Conservation (phyloP, 2,329 filamentous ascomycete species). For the Alternaria sp. region DNA sequence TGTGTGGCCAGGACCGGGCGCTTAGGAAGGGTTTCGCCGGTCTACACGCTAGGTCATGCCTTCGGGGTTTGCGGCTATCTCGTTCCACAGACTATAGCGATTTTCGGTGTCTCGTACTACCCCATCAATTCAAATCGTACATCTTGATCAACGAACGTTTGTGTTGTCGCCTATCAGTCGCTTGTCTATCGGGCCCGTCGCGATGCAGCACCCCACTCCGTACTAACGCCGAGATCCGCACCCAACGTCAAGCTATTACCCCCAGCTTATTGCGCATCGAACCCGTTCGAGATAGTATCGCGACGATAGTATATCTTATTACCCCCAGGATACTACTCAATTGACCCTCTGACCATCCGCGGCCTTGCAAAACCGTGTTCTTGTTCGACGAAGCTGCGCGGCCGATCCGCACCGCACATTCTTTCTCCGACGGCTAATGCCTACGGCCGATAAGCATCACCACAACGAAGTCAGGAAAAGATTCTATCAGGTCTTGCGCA, state of each 20-base stretch:
- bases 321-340: slow-evolving; percentile 10
- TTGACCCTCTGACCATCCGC: background rate
- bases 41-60: background rate
- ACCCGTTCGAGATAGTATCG: background rate
- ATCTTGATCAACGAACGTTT: background rate
- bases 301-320: slow-evolving; percentile 1
- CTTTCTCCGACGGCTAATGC: slow-evolving; percentile 5
- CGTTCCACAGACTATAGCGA: background rate
- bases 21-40: background rate
- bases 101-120: background rate
- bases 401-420: slow-evolving; percentile 9
- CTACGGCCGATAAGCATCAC: background rate
- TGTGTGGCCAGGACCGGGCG: slow-evolving; percentile 39
- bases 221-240: slow-evolving; percentile 1
- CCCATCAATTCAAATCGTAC: background rate
- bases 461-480: background rate
- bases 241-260: slow-evolving; percentile 9
- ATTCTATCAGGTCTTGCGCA: background rate
- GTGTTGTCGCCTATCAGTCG: background rate
- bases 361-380: slow-evolving; percentile 1
- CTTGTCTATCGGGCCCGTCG: background rate
- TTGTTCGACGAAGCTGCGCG: slow-evolving; percentile 1
- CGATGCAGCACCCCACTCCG: background rate
- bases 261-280: slow-evolving; percentile 11
- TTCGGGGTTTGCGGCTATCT: background rate